Conservation (phyloP, 2,329 filamentous ascomycete species). For the Hymenoscyphus fraxineus region DNA sequence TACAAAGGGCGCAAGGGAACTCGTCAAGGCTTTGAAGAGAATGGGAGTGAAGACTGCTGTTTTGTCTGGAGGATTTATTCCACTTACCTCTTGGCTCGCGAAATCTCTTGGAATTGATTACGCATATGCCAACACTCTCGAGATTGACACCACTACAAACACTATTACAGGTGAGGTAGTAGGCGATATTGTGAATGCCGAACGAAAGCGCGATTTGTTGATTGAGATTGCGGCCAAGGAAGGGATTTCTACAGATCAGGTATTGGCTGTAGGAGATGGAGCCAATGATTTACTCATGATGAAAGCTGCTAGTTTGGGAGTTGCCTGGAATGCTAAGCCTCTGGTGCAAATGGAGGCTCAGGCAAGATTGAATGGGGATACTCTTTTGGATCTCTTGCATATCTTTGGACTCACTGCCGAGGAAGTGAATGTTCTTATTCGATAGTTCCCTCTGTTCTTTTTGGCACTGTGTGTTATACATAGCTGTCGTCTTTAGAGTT, state of each 20-base stretch:
- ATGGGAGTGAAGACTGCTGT: slow-evolving; percentile 87
- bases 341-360: slow-evolving; percentile 75
- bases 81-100: slow-evolving; percentile 83
- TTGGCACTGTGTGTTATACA: background rate
- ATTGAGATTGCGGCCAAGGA: slow-evolving; percentile 67
- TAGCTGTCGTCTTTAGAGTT: background rate
- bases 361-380: slow-evolving; percentile 67
- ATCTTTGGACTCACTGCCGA: slow-evolving; percentile 68
- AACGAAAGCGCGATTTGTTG: slow-evolving; percentile 70
- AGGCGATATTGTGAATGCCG: slow-evolving; percentile 69
- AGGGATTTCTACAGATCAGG: slow-evolving; percentile 60
- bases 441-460: background rate
- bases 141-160: slow-evolving; percentile 51
- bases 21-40: slow-evolving; percentile 70
- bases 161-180: slow-evolving; percentile 69
- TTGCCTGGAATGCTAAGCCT: slow-evolving; percentile 83
- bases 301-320: slow-evolving; percentile 67
- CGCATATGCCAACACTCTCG: slow-evolving; percentile 81
- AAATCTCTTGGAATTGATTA: slow-evolving; percentile 78
- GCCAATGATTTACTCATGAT: slow-evolving; percentile 83
- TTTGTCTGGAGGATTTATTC: slow-evolving; percentile 86
- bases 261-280: slow-evolving; percentile 74
- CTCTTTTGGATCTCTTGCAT: slow-evolving; percentile 67
- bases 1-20: slow-evolving; percentile 72
- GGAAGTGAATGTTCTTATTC: slow-evolving; percentile 45